phyloP scores from a whole-genome alignment of 1,284 basidiomycete species.

The Rhodotorula sp. region DNA sequence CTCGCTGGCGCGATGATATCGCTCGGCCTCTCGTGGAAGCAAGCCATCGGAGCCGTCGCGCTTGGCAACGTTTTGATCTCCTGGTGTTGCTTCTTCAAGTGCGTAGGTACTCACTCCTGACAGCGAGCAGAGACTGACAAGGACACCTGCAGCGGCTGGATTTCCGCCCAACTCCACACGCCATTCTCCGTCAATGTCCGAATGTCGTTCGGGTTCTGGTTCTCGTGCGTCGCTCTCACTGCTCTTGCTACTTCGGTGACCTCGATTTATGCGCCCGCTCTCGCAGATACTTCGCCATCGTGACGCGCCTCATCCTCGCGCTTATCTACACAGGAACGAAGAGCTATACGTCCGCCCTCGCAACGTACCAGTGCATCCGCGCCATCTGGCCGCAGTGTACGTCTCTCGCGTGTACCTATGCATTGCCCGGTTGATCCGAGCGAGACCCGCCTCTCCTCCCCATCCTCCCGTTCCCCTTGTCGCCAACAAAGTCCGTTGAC shows the following conservation, averaged over 20 bases:
- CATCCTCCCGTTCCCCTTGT: too few relatives aligned
- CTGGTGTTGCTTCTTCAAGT: not conserved
- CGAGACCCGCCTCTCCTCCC: too few relatives aligned
- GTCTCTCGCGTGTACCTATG: too few relatives aligned
- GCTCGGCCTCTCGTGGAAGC: slow-evolving; percentile 1
- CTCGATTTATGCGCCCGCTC: too few relatives aligned
- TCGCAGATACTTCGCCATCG: not conserved
- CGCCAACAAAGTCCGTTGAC: too few relatives aligned
- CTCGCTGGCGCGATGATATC: slow-evolving; percentile 16
- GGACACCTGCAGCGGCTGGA: not conserved
- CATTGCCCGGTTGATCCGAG: too few relatives aligned
- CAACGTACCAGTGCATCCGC: slow-evolving; percentile 3
- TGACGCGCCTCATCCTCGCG: slow-evolving; percentile 6
- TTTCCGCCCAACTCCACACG: not conserved
- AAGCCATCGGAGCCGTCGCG: slow-evolving; percentile 4
- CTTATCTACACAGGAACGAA: slow-evolving; percentile 5
- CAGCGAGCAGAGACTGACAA: too few relatives aligned
- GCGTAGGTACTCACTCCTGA: too few relatives aligned
- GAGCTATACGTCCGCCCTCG: not conserved
- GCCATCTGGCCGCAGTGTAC: slow-evolving; percentile 43
- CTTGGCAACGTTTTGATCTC: slow-evolving; percentile 10
- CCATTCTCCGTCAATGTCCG: slow-evolving; percentile 2
- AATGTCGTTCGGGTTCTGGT: not conserved
- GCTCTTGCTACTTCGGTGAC: too few relatives aligned
- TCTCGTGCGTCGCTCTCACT: not conserved